Conservation (phyloP, 805 yeast genomes). For the Saccharomycopsis sp. region DNA sequence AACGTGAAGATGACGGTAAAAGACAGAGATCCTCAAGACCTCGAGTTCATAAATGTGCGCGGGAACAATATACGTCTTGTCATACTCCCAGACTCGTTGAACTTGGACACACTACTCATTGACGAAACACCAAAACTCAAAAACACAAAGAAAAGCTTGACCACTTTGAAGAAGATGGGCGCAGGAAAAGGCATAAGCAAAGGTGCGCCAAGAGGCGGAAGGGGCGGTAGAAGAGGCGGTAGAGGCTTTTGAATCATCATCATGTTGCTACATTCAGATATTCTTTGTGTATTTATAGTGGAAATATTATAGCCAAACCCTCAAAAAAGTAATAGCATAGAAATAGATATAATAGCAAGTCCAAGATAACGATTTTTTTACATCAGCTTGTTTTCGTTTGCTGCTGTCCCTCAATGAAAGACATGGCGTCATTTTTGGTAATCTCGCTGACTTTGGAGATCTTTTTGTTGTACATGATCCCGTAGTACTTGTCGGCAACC, state of each 20-base stretch:
- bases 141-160: no score
- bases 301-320: no score
- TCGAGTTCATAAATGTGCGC: constrained; percentile 61
- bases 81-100: constrained; percentile 60
- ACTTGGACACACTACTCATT: constrained; percentile 31
- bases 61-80: constrained; percentile 70
- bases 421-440: constrained; percentile 60
- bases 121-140: constrained; percentile 36
- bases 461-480: constrained; percentile 76
- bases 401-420: constrained; percentile 67
- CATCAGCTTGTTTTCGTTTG: constrained; percentile 2
- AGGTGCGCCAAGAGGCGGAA: no score
- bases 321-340: no score
- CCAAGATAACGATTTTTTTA: no score
- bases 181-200: no score
- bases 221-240: no score
- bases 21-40: constrained; percentile 52
- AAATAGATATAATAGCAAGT: no score
- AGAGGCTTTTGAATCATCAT: no score
- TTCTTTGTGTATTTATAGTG: no score
- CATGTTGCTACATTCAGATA: no score
- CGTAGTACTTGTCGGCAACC: constrained; percentile 79
- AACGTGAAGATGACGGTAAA: constrained; percentile 63
- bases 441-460: constrained; percentile 73
- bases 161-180: no score